Conservation (phyloP, 768 basidiomycete genomes). For the Ramaria sp. region DNA sequence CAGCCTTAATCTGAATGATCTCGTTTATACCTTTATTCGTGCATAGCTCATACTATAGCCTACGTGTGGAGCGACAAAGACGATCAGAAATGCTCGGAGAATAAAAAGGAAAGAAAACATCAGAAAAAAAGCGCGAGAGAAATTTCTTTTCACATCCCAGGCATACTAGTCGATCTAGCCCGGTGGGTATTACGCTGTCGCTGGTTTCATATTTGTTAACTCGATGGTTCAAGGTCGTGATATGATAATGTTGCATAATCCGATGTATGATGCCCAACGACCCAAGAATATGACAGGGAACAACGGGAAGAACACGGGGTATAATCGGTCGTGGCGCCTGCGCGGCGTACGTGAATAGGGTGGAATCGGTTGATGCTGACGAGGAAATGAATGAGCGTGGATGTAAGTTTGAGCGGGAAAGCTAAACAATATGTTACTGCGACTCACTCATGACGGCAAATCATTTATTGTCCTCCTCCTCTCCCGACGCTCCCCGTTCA, state of each 20-base stretch:
- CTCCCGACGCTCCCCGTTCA: slow-evolving; percentile 2
- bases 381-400: neutral
- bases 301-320: neutral
- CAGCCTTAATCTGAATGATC: too few relatives aligned
- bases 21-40: neutral
- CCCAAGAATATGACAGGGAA: neutral
- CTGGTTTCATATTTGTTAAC: too few relatives aligned
- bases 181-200: neutral
- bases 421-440: too few relatives aligned
- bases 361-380: neutral
- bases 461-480: slow-evolving; percentile 4
- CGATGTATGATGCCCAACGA: too few relatives aligned
- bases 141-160: neutral
- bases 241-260: neutral
- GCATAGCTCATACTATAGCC: neutral
- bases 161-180: neutral
- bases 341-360: too few relatives aligned
- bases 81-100: neutral
- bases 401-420: neutral
- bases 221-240: neutral
- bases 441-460: neutral
- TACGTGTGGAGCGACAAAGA: neutral
- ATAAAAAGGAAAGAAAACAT: neutral
- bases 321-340: neutral
- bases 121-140: too few relatives aligned